Evolutionary conservation across 768 basidiomycete species (phyloP), one percentile per base, ranked within the genome.

Genomic region (Leucogyrophana mollusca): DNA sequence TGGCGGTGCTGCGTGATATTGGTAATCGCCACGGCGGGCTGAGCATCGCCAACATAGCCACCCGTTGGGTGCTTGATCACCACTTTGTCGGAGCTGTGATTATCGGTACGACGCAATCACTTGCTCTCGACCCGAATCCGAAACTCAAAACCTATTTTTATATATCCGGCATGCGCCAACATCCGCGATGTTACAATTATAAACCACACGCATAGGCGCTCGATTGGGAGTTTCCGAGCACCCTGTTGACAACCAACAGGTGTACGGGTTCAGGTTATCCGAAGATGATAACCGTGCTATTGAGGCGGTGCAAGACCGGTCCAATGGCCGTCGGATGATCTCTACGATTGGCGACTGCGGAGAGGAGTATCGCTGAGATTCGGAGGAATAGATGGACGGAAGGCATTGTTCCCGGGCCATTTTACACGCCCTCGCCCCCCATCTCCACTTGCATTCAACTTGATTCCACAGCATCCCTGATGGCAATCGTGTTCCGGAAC

Each of bases 31-130:
- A 89, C 61, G 76, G 73, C 17, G 77, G 78, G 9, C 67, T 73
- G 37, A 86, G 82, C 64, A 82, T 92, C 30, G 79, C 90, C 43
- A 90, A 90, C 58, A 69, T 92, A 32, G 87, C 89, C 24, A 85
- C 81, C 2, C 81, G 89, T 13, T 91, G 89, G 89, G 85, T 90
- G 0, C 72, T 92, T 17, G 87, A 92, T 67, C 86, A 90, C 43
- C 59, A 64, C 6, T 85, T 77, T 52, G 88, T 91, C 14, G 89
- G 86, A 9, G 87, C 88, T 30, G 87, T 90, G 25, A 77, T 91
- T 53, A 78, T 92, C 56, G 90, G 89, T 84, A 51, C 10, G 39
- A 25, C 22, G 32, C 46, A 32, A 43, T 33, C 49, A 36, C 45
- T 41, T 42, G 39, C 45, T 39, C 21, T 43, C 40, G 39, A 30